phyloP scores from a whole-genome alignment of 2,329 filamentous ascomycete genomes.

The Blastomyces silverae region DNA sequence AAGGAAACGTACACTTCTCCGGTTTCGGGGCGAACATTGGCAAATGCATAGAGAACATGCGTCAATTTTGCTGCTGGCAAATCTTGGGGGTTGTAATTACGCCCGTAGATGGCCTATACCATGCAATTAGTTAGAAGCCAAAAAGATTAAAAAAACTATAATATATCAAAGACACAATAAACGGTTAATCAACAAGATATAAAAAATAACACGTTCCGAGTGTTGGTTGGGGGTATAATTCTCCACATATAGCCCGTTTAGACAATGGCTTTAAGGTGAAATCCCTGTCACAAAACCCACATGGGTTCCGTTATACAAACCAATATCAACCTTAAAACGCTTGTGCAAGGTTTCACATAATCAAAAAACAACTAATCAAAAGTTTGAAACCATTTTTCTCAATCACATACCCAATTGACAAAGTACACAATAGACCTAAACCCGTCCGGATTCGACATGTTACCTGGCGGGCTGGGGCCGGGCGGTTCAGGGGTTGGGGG shows the following conservation, averaged over 20 bases:
- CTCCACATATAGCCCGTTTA: background rate
- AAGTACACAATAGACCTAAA: constrained; percentile 37
- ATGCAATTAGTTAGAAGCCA: background rate
- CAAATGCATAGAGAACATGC: constrained; percentile 82
- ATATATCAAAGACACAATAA: background rate
- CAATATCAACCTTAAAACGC: background rate
- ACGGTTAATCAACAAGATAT: background rate
- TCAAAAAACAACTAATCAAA: background rate
- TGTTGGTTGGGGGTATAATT: background rate
- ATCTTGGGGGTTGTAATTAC: constrained; percentile 74
- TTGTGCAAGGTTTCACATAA: background rate
- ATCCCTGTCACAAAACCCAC: background rate
- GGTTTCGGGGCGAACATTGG: constrained; percentile 68
- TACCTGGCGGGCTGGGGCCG: background rate
- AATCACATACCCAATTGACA: constrained; percentile 40
- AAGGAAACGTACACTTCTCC: constrained; percentile 63
- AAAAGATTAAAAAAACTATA: constrained; percentile 1
- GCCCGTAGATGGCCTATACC: constrained; percentile 67
- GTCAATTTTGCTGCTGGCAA: constrained; percentile 74
- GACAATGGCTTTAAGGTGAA: background rate
- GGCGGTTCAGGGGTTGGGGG: background rate
- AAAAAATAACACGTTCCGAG: background rate
- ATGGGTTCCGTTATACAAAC: background rate
- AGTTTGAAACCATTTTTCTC: background rate
- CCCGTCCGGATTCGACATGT: constrained; percentile 16